A percentile compares a stretch with the other conserved stretches of the same genome.
These are phyloP conservation scores for Trypanosomatidae sp. DNA, from an alignment of 208 protist genomes.

Conservation along the genomic window DNA sequence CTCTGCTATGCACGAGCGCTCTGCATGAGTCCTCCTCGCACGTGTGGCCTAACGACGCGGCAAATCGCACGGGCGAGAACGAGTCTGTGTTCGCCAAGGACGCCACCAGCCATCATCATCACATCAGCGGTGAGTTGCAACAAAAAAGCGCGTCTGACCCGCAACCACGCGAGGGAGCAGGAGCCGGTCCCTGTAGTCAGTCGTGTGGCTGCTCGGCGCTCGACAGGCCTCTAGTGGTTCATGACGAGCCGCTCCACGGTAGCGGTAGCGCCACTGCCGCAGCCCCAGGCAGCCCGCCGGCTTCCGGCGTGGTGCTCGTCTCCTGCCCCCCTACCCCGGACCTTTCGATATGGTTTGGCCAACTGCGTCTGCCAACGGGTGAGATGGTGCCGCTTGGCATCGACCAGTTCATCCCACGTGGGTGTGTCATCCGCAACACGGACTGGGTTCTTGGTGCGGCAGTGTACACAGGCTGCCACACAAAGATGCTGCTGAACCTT, in stretches of 20 bases:
- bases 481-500: slow-evolving; percentile 90
- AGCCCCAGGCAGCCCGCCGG: neutral
- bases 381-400: slow-evolving; percentile 63
- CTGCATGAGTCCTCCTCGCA: neutral
- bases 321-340: slow-evolving; percentile 55
- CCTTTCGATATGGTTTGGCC: slow-evolving; percentile 71
- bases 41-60: neutral
- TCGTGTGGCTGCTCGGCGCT: neutral
- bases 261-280: neutral
- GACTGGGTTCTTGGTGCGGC: slow-evolving; percentile 82
- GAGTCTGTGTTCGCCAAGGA: slow-evolving; percentile 1
- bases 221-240: neutral
- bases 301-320: slow-evolving; percentile 47
- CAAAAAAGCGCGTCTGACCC: neutral
- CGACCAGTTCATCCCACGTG: slow-evolving; percentile 88
- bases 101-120: neutral
- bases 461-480: slow-evolving; percentile 87
- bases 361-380: slow-evolving; percentile 50
- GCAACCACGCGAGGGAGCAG: neutral
- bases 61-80: neutral
- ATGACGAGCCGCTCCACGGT: neutral
- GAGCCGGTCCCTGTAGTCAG: neutral
- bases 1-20: neutral
- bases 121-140: slow-evolving; percentile 3
- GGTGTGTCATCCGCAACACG: slow-evolving; percentile 89